Base-by-base conservation (phyloP, 331 rosid genomes). In the Dryas integrifolia region DNA sequence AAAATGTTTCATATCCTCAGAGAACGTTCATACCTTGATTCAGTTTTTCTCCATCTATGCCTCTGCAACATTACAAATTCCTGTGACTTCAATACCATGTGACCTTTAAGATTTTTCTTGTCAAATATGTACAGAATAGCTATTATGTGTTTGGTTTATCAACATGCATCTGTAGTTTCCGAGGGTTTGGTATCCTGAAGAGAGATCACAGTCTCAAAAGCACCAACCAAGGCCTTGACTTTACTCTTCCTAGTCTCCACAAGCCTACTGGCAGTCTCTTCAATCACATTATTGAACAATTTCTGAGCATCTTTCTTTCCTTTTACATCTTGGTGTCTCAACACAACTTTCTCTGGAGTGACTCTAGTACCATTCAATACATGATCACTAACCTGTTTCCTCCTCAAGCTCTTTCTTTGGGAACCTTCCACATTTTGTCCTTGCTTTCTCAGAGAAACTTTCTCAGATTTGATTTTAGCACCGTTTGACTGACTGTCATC, bases 241-340 rank as follows among this genome's bases (percentile, higher is more conserved):
- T 92, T 92, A 85, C 98, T 88, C 80, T 90, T 83, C 79, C 96
- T 84, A 15, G 84, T 60, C 75, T 69, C 85, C 16, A 84, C 87
- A 85, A 92, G 98, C 88, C 77, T 92, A 75, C 80, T 90, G 71
- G 98, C 97, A 1, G 98, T 90, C 86, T 92, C 98, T 88, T 92
- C 94, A 81, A 92, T 92, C 79, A 90, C 96, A 81, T 90, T 92
- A 53, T 92, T 92, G 65, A 87, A 86, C 85, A 87, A 81, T 71
- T 84, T 84, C 65, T 62, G 88, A n/a, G 69, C 65, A 48, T 65
- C 83, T 78, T 83, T 87, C 84, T 77, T 92, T 68, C 86, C 86
- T 43, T 76, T 86, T 56, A 72, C 77, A 43, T 70, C 70, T 71
- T 77, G 97, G 79, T 83, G 97, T 78, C 85, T 90, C 77, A 92